Evolutionary conservation across 306 rosid genomes (phyloP), one percentile per base, ranked within the genome.

Genomic region (Glycine latifolia): DNA sequence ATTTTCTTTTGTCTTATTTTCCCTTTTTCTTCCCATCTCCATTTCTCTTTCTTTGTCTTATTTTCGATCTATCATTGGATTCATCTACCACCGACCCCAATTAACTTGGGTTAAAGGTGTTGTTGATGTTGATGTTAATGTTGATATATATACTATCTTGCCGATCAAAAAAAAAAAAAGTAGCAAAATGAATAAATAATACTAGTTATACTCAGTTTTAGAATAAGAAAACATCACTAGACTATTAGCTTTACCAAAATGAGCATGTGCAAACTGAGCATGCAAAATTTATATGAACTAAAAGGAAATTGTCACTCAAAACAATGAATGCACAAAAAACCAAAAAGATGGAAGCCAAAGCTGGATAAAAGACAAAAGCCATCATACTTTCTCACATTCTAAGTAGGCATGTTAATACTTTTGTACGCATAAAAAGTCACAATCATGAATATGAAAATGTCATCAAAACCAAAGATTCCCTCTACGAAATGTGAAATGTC

Each of bases 391-490:
- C 10, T 47, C 75, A 55, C 13, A 68, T 74, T 68, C 47, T 33
- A 14, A 4, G 48, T 15, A 44, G 10, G 17, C 6, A 47, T 15
- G 50, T 33, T 59, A 7, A 48, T 26, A 69, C 26, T 37, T 15
- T 5, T 15, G 48, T 47, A 33, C 13, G 5, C 26, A 12, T 16
- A 54, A 37, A 54, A 37, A 49, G 16, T 70, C 43, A 69, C 50
- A 65, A 16, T 39, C 81, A 37, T 41, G 41, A 55, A 41, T 13
- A 13, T 62, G 44, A 56, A 73, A 66, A 69, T 60, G 73, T 54
- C 56, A 76, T 49, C 10, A 44, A 55, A 67, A 67, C 58, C 56
- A 46, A 77, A 62, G n/a, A 48, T 61, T 76, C 47, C n/a, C 39
- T n/a, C 6, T 3, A 26, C 53, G 15, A 67, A 54, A 35, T 12